Percentiles rank a stretch among this genome's conserved stretches.
Conservation (phyloP, 345 rosid species). For the Moricandia moricandioides region DNA sequence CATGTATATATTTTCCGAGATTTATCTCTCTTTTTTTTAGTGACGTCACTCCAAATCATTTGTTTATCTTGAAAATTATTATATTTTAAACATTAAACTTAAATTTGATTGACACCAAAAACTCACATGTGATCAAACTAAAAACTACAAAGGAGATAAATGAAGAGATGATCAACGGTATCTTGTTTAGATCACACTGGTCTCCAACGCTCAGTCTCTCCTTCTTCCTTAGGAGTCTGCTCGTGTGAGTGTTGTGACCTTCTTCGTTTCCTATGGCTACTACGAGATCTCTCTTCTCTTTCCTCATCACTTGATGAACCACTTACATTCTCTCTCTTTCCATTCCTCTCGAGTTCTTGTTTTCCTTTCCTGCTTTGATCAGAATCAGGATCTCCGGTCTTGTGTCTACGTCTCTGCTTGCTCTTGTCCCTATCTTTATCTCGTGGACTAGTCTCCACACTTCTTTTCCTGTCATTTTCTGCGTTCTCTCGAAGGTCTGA, state of each 20-base stretch:
- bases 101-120: neutral
- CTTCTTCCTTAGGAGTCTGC: neutral
- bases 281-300: constrained; percentile 28
- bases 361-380: constrained; percentile 18
- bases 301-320: constrained; percentile 32
- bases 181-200: constrained; percentile 24
- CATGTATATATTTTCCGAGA: neutral
- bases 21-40: neutral
- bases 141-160: constrained; percentile 1
- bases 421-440: constrained; percentile 12
- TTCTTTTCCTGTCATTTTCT: constrained; percentile 11
- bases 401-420: constrained; percentile 13
- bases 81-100: neutral
- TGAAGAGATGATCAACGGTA: neutral
- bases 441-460: constrained; percentile 1
- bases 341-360: neutral
- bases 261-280: constrained; percentile 35
- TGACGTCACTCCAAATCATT: neutral
- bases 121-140: neutral
- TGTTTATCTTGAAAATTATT: neutral
- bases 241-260: constrained; percentile 9
- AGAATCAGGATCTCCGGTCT: neutral
- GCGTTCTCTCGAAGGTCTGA: constrained; percentile 8
- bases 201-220: constrained; percentile 35
- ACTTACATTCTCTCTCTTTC: constrained; percentile 3